Conservation (phyloP, 495 filamentous ascomycete species). For the Penicillium pancosmium region DNA sequence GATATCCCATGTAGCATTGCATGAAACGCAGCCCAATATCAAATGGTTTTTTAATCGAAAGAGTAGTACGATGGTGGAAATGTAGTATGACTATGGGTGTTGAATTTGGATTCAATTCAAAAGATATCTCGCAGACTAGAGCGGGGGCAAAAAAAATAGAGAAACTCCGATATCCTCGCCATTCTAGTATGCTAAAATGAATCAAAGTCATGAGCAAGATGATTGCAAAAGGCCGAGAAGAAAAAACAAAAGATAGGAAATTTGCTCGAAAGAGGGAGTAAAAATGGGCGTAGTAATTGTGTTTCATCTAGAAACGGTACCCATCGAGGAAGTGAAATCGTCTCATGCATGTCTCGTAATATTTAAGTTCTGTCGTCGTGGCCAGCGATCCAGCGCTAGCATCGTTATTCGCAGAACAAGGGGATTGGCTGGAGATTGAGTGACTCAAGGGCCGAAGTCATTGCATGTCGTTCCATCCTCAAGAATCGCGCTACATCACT, state of each 20-base stretch:
- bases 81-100: neutral
- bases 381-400: slow-evolving; percentile 23
- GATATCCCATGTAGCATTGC: slow-evolving; percentile 29
- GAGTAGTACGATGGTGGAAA: neutral
- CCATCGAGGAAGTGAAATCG: neutral
- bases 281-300: neutral
- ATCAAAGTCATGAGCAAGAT: slow-evolving; percentile 2
- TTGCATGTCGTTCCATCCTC: neutral
- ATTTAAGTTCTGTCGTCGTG: neutral
- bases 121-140: neutral
- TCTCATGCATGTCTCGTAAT: slow-evolving; percentile 11
- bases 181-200: slow-evolving; percentile 22
- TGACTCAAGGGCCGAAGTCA: neutral
- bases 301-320: neutral
- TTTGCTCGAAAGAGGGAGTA: neutral
- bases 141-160: neutral
- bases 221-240: neutral
- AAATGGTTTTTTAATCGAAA: neutral
- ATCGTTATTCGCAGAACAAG: slow-evolving; percentile 13
- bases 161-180: slow-evolving; percentile 20
- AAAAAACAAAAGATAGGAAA: neutral
- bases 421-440: slow-evolving; percentile 1
- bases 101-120: neutral
- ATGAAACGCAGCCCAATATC: slow-evolving; percentile 9
- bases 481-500: slow-evolving; percentile 51